Evolutionary conservation across 2,329 filamentous ascomycete species (phyloP).

Genomic region (Eurotiales sp.): DNA sequence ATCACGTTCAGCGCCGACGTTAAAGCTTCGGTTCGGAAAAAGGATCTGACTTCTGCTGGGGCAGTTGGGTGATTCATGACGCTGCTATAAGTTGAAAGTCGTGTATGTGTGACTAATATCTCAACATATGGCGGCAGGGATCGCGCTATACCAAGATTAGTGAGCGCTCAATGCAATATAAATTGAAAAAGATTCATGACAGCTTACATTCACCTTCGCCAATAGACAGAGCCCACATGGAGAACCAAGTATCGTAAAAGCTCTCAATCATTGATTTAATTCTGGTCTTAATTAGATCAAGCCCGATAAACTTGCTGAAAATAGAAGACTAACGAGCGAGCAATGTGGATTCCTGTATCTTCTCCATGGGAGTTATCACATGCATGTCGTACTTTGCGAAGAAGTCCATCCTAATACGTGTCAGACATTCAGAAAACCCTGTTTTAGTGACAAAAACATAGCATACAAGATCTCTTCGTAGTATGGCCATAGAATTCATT

Average conservation of each 20-base stretch:
- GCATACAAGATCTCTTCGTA: conserved; percentile 62
- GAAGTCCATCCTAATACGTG: conserved; percentile 28
- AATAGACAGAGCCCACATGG: conserved; percentile 59
- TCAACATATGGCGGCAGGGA: conserved; percentile 68
- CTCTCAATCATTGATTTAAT: conserved; percentile 60
- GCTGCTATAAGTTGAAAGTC: conserved; percentile 69
- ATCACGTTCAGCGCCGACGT: conserved; percentile 72
- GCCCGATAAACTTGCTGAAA: conserved; percentile 11
- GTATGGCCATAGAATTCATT: conserved; percentile 67
- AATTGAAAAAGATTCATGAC: neutral
- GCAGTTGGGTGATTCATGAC: conserved; percentile 73
- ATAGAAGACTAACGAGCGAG: conserved; percentile 27
- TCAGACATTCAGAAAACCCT: neutral
- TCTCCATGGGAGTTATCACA: conserved; percentile 34
- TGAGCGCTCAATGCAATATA: neutral
- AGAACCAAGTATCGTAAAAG: conserved; percentile 64
- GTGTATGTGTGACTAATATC: conserved; percentile 68
- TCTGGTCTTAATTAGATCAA: too few species aligned
- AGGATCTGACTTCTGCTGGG: conserved; percentile 65
- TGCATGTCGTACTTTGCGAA: conserved; percentile 30
- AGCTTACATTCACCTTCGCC: conserved; percentile 50
- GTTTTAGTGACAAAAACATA: conserved; percentile 18
- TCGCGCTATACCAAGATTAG: conserved; percentile 32
- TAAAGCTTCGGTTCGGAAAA: conserved; percentile 67
- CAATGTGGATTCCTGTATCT: conserved; percentile 30